Base-by-base conservation (phyloP, 2,329 filamentous ascomycete genomes). In the Aspergillus chevalieri region DNA sequence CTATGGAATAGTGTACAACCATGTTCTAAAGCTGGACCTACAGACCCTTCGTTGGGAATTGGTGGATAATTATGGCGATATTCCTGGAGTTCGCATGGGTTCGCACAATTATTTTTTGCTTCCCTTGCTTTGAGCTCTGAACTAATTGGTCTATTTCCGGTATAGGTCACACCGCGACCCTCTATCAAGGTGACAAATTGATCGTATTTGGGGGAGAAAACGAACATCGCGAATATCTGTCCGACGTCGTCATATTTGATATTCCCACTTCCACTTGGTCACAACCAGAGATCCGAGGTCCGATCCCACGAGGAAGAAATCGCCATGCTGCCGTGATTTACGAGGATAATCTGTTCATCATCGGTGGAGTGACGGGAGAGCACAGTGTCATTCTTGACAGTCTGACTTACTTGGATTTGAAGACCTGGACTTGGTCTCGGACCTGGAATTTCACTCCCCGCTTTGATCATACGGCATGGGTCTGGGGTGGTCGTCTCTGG, bases 31-130 rank as follows among this genome's bases (percentile, higher is more conserved):
- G 61, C 75, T 98, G 46, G 91, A 98, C 67, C 79, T 98, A 55
- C 79, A 86, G 53, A 91, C 86, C 54, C 84, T 93, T 59, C 89
- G 93, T 67, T 98, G 93, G 93, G 93, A 83, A 57, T 76, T 98
- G 46, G 92, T 98, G 17, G 93, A 97, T 72, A 98, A 98, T 71
- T 98, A 95, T 74, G 93, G 93, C 30, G 92, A 97, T 71, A 97
- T 97, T 57, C 92, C 92, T 4, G 92, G 92, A 12, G 92, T 97
- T 45, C 84, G 92, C 57, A 97, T 97, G 93, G 92, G 91, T 89
- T 78, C 59, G 78, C 64, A 49, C 33, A 47, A 28, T 9, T 39
- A 21, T 24, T 49, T 17, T 24, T n/a, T 17, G 15, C 30, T 33
- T 33, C 24, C 10, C 50, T 49, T 52, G 44, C 59, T 43, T 47